Percentiles rank a stretch among this genome's conserved stretches.
These are phyloP conservation scores for Candolleomyces efflorescens DNA, from an alignment of 768 basidiomycete genomes.

Conservation along the genomic window DNA sequence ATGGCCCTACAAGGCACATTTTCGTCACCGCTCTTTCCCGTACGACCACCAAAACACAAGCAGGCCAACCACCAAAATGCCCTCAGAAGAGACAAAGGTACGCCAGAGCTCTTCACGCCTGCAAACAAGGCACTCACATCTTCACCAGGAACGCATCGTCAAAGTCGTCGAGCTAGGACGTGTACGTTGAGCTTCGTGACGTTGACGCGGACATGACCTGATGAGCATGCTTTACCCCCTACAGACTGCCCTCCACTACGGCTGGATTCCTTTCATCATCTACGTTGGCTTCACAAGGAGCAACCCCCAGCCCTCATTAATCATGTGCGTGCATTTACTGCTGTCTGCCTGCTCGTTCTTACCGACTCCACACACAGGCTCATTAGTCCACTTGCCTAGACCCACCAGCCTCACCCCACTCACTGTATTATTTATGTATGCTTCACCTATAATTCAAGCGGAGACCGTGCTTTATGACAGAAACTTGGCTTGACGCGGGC, in stretches of 20 bases:
- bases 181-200: conserved; percentile 39
- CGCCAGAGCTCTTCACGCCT: conserved; percentile 10
- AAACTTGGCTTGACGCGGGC: background rate
- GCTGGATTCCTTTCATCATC: conserved; percentile 96
- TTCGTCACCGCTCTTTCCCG: conserved; percentile 13
- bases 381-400: conserved; percentile 88
- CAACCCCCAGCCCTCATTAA: conserved; percentile 91
- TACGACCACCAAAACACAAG: background rate
- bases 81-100: conserved; percentile 90
- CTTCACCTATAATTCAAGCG: conserved; percentile 4
- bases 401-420: background rate
- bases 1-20: background rate
- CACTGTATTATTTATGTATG: conserved; percentile 7
- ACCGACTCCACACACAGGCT: conserved; percentile 48
- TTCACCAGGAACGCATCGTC: conserved; percentile 69
- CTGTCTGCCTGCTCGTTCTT: conserved; percentile 1
- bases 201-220: background rate
- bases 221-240: background rate
- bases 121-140: background rate
- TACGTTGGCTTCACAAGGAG: conserved; percentile 92
- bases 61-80: conserved; percentile 42
- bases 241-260: conserved; percentile 88
- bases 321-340: conserved; percentile 68
- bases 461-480: background rate
- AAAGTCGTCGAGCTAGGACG: conserved; percentile 79